Percentiles rank a stretch among this genome's conserved stretches.
These are phyloP conservation scores for Acorus calamus DNA, from an alignment of 106 monocot species.

Conservation along the genomic window DNA sequence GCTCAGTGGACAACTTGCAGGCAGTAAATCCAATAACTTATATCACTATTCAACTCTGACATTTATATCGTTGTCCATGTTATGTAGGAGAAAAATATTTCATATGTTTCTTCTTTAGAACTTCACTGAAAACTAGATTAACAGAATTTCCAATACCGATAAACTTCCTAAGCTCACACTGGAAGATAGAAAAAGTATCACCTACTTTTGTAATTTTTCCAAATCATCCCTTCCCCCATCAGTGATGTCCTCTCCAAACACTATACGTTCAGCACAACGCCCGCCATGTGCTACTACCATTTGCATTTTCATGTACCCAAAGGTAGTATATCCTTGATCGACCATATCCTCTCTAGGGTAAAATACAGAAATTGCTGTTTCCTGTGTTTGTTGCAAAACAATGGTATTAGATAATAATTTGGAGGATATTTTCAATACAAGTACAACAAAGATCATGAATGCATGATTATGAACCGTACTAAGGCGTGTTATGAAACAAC, in stretches of 20 bases:
- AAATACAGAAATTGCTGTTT: conserved; percentile 84
- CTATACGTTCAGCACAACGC: conserved; percentile 68
- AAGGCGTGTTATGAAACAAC: no score
- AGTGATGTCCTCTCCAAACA: conserved; percentile 76
- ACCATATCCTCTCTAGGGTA: conserved; percentile 82
- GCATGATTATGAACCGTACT: no score
- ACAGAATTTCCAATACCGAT: no score
- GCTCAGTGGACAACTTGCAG: no score
- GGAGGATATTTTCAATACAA: no score
- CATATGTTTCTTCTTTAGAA: no score
- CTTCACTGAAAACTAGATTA: no score
- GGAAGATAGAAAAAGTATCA: neutral
- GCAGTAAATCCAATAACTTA: no score
- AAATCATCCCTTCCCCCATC: conserved; percentile 84
- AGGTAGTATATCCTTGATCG: conserved; percentile 82
- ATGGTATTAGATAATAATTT: neutral
- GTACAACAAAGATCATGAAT: no score
- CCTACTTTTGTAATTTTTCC: conserved; percentile 76
- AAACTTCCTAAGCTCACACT: neutral
- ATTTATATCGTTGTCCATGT: no score
- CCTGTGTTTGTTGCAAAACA: conserved; percentile 25
- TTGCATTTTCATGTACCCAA: conserved; percentile 94
- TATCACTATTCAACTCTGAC: no score
- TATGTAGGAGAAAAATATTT: no score
- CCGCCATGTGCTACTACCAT: conserved; percentile 96